phyloP scores from a whole-genome alignment of 1,284 basidiomycete genomes.

The Volvariella surrecta region DNA sequence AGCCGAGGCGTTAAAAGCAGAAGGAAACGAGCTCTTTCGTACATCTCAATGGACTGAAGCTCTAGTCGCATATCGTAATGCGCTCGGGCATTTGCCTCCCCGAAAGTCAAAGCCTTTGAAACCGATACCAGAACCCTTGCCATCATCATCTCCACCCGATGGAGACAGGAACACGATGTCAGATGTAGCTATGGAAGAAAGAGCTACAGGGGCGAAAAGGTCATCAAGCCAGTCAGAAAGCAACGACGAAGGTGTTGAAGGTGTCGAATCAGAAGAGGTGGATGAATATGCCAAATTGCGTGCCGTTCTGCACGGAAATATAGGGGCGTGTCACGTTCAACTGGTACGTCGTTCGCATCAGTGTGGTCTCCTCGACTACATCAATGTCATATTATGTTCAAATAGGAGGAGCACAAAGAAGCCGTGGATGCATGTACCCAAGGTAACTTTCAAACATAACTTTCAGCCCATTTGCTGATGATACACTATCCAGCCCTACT shows the following conservation, averaged over 20 bases:
- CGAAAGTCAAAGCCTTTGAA: constrained; percentile 17
- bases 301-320: constrained; percentile 68
- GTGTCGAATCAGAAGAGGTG: constrained; percentile 22
- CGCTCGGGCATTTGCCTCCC: constrained; percentile 48
- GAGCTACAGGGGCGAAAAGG: constrained; percentile 2
- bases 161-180: too few species aligned
- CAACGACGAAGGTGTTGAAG: constrained; percentile 8
- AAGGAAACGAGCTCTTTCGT: constrained; percentile 30
- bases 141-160: too few species aligned
- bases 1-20: constrained; percentile 50
- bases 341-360: constrained; percentile 37
- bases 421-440: constrained; percentile 71
- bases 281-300: constrained; percentile 46
- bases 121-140: too few species aligned
- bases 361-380: constrained; percentile 1
- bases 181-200: constrained; percentile 1
- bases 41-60: constrained; percentile 55
- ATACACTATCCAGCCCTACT: constrained; percentile 51
- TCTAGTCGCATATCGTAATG: constrained; percentile 51
- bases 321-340: constrained; percentile 74
- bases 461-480: constrained; percentile 7
- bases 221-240: constrained; percentile 2
- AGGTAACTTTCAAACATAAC: constrained; percentile 30
- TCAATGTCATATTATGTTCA: constrained; percentile 2
- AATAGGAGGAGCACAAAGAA: constrained; percentile 65